Conservation (phyloP, 140 eudicot species). For the Anethum foeniculum region DNA sequence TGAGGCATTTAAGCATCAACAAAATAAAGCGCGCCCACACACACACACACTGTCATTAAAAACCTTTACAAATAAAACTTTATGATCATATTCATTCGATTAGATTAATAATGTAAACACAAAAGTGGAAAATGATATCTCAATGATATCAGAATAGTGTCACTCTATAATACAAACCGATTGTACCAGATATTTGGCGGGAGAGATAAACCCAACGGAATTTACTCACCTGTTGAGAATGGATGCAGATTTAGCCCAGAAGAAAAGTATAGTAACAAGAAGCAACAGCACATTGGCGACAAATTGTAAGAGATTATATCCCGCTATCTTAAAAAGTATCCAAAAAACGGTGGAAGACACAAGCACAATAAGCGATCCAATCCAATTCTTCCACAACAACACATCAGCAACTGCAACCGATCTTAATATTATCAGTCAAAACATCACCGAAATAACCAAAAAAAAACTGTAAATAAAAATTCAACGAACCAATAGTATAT, state of each 20-base stretch:
- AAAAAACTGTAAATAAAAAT: not conserved
- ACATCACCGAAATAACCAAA: not conserved
- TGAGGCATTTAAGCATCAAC: not conserved
- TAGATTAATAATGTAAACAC: too few relatives aligned
- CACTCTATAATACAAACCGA: not conserved
- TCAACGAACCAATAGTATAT: not conserved
- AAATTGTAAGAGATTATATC: constrained; percentile 60
- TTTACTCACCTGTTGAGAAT: constrained; percentile 64
- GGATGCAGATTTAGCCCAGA: constrained; percentile 93
- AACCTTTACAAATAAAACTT: not conserved
- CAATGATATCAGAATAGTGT: not conserved
- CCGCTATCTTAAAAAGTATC: constrained; percentile 65
- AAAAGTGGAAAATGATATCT: not conserved
- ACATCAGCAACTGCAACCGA: constrained; percentile 77
- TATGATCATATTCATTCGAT: not conserved
- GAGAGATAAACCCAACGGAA: not conserved
- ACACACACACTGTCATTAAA: not conserved
- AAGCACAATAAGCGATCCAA: constrained; percentile 36
- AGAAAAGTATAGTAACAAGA: constrained; percentile 66
- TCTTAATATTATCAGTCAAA: not conserved
- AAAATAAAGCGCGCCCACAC: not conserved
- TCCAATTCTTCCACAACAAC: constrained; percentile 64
- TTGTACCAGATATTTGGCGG: not conserved
- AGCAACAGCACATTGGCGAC: constrained; percentile 62
- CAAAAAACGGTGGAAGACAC: constrained; percentile 46